A percentile compares a stretch with the other conserved stretches of the same genome.
These are phyloP conservation scores for Dalechampia spathulata DNA, from an alignment of 441 rosid genomes.

Conservation along the genomic window DNA sequence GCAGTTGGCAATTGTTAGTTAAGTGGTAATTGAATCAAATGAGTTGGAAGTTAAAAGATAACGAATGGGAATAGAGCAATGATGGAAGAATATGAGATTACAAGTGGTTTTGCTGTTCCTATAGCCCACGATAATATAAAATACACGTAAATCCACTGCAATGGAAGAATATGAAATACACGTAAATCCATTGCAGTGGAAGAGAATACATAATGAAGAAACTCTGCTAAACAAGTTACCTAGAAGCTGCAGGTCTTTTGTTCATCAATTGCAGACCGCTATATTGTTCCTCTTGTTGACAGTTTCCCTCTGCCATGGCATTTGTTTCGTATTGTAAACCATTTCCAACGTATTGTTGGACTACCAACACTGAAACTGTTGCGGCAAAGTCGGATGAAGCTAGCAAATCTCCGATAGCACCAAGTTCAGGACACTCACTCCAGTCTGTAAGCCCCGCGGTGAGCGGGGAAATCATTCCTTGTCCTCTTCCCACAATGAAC, in stretches of 20 bases:
- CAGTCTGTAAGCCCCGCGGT: conserved; percentile 91
- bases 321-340: conserved; percentile 26
- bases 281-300: conserved; percentile 21
- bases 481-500: conserved; percentile 88
- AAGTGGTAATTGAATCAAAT: too few species aligned
- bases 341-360: conserved; percentile 59
- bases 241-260: conserved; percentile 15
- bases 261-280: conserved; percentile 18
- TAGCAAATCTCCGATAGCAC: conserved; percentile 87
- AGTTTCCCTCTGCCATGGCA: conserved; percentile 38
- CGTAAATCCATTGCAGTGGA: too few species aligned
- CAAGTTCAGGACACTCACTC: conserved; percentile 99
- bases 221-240: too few species aligned
- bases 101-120: too few species aligned
- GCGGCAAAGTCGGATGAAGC: conserved; percentile 91
- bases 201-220: too few species aligned
- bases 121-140: too few species aligned
- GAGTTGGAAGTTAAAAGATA: too few species aligned
- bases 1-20: too few species aligned
- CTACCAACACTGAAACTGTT: conserved; percentile 72
- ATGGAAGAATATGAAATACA: too few species aligned
- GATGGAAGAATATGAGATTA: too few species aligned
- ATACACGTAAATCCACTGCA: too few species aligned
- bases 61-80: too few species aligned
- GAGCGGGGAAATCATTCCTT: conserved; percentile 62